Evolutionary conservation across 1,284 basidiomycete species (phyloP).

Genomic region (Rhizoctonia solani): DNA sequence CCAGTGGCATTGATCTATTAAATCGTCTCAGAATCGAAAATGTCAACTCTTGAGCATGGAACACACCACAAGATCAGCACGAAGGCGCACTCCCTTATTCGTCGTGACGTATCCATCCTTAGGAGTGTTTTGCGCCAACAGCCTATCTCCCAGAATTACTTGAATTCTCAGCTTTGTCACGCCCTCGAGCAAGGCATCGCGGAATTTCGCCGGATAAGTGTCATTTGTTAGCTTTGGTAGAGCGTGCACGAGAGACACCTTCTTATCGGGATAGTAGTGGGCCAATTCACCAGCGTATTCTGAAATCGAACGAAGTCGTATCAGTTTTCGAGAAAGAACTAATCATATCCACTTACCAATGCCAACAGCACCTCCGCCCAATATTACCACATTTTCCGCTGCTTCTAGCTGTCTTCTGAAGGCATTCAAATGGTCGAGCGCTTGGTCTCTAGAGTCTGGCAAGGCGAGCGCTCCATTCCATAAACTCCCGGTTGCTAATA

Average conservation of each 20-base stretch:
- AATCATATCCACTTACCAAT: constrained; percentile 50
- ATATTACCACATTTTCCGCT: constrained; percentile 57
- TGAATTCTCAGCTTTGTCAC: constrained; percentile 53
- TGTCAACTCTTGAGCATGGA: background rate
- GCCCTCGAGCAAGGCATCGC: constrained; percentile 52
- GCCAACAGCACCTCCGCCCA: constrained; percentile 65
- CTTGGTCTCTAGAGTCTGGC: constrained; percentile 49
- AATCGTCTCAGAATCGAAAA: constrained; percentile 7
- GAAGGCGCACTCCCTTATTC: constrained; percentile 55
- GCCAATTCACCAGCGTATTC: constrained; percentile 64
- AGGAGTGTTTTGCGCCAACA: constrained; percentile 48
- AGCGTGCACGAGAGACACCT: constrained; percentile 66
- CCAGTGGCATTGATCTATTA: constrained; percentile 33
- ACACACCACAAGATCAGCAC: constrained; percentile 63
- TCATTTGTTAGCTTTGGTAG: constrained; percentile 57
- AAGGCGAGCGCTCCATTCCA: constrained; percentile 58
- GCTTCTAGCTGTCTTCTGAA: constrained; percentile 54
- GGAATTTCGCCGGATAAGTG: constrained; percentile 60
- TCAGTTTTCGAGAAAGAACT: background rate
- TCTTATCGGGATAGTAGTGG: constrained; percentile 57
- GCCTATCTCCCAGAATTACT: constrained; percentile 58
- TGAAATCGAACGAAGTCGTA: background rate
- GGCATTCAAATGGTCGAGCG: constrained; percentile 48
- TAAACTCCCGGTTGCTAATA: constrained; percentile 59
- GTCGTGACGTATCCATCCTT: constrained; percentile 49